Base-by-base conservation (phyloP, 768 basidiomycete genomes). In the Chalciporus piperatus region DNA sequence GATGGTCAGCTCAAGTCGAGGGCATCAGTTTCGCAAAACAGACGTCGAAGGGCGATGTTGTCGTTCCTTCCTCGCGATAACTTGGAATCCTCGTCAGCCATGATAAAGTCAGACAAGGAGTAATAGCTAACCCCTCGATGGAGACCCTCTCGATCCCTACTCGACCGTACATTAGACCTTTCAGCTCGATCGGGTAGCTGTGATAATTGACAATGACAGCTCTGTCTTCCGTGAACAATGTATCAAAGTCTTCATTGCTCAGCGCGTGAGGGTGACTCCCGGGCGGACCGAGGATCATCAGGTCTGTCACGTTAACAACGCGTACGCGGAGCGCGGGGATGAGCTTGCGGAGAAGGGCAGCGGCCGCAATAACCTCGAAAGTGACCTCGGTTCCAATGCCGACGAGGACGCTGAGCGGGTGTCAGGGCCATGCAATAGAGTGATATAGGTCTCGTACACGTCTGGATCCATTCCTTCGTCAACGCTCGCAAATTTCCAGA, bases 351-450 rank as follows among this genome's bases (percentile, higher is more conserved):
- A 95, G 80, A 19, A 94, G 76, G 2, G 84, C 83, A 0, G 90
- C 87, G 1, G 93, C 92, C 3, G 89, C 87, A 61, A 96, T 84
- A 48, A 92, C 85, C 65, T 97, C 93, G 59, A 91, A 87, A 0
- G 90, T 95, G 20, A 91, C 78, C 67, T 94, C 93, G 22, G 89
- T 85, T 55, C 93, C 92, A 59, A 91, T 85, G 9, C 91, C 91
- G 33, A 92, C 89, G 19, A 96, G 76, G 41, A 93, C 88, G 50
- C 83, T 84, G 46, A 23, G 39, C 16, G 48, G 14, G 8, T 38
- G 30, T 59, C 6, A 59, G 56, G 37, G 30, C 35, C 20, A 6
- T 47, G 33, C 0, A 6, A 45, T n/a, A 11, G 39, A 16, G 20
- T 5, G 12, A 27, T n/a, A n/a, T n/a, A n/a, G n/a, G n/a, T 8